These are phyloP conservation scores for Xerocomellus chrysenteron DNA, from an alignment of 768 basidiomycete species.

Conservation along the genomic window DNA sequence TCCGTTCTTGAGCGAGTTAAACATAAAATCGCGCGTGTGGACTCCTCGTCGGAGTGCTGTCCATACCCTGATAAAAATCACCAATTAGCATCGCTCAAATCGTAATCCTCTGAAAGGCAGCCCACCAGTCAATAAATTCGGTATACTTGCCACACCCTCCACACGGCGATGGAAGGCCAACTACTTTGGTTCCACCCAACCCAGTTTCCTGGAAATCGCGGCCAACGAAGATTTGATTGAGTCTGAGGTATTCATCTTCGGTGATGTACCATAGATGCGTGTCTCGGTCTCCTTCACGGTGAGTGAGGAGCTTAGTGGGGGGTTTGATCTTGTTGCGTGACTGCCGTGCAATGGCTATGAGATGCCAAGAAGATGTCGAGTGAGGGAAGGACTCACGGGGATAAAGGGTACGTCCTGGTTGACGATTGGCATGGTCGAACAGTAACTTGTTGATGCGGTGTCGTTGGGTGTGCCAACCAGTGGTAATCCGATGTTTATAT, in stretches of 20 bases:
- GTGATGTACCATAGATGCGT: constrained; percentile 19
- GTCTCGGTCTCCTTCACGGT: background rate
- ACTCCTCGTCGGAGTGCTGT: constrained; percentile 18
- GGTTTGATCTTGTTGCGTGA: constrained; percentile 9
- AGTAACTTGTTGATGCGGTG: background rate
- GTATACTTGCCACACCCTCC: constrained; percentile 17
- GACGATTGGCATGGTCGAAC: constrained; percentile 4
- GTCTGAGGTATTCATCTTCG: constrained; percentile 17
- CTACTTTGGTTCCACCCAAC: constrained; percentile 13
- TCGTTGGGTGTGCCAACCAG: background rate
- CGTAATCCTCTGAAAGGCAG: background rate
- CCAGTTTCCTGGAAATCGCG: constrained; percentile 14
- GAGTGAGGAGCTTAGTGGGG: background rate
- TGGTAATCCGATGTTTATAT: background rate
- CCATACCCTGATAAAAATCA: constrained; percentile 8
- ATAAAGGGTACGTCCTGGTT: constrained; percentile 7
- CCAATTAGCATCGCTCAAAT: background rate
- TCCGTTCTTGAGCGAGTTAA: constrained; percentile 12
- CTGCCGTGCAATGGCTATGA: background rate
- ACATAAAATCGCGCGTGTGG: constrained; percentile 18
- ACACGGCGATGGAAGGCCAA: constrained; percentile 7
- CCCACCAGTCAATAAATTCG: constrained; percentile 14
- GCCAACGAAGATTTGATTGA: constrained; percentile 11
- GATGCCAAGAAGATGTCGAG: background rate
- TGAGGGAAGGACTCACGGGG: background rate